phyloP scores from a whole-genome alignment of 116 monocot genomes.

The Dioscorea cayenensis region DNA sequence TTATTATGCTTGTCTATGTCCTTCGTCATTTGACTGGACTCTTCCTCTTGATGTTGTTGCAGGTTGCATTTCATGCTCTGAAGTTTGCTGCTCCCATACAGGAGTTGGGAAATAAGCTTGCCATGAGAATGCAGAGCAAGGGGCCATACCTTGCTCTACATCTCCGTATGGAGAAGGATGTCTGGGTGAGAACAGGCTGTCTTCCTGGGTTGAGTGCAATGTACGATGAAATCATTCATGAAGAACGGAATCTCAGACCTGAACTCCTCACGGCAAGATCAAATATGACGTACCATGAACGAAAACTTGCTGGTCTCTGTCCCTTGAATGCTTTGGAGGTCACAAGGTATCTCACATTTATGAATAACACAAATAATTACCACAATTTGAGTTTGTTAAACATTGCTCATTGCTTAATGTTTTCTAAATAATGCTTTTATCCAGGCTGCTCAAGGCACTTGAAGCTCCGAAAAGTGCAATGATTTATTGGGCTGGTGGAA shows the following conservation, averaged over 20 bases:
- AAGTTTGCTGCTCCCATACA: constrained; percentile 60
- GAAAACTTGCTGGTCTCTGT: constrained; percentile 86
- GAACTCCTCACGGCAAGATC: constrained; percentile 79
- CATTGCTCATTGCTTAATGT: background rate
- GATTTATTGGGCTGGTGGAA: constrained; percentile 96
- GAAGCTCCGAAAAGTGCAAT: constrained; percentile 53
- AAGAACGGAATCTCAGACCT: constrained; percentile 58
- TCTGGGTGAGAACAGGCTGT: constrained; percentile 94
- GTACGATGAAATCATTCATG: constrained; percentile 46
- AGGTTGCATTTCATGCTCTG: constrained; percentile 92
- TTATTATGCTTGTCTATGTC: background rate
- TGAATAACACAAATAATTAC: background rate
- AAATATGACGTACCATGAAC: constrained; percentile 64
- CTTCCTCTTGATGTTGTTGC: background rate
- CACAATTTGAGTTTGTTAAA: background rate
- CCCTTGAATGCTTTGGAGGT: constrained; percentile 78
- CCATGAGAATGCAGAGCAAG: constrained; percentile 61
- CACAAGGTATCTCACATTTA: constrained; percentile 32
- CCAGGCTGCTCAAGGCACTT: constrained; percentile 74
- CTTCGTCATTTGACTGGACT: background rate
- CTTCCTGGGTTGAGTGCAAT: constrained; percentile 62
- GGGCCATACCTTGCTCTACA: constrained; percentile 88
- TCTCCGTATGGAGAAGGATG: constrained; percentile 88
- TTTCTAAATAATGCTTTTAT: background rate
- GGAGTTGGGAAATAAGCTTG: constrained; percentile 60